Base-by-base conservation (phyloP, 148 eudicot genomes). In the Hydrangea macrophylla region DNA sequence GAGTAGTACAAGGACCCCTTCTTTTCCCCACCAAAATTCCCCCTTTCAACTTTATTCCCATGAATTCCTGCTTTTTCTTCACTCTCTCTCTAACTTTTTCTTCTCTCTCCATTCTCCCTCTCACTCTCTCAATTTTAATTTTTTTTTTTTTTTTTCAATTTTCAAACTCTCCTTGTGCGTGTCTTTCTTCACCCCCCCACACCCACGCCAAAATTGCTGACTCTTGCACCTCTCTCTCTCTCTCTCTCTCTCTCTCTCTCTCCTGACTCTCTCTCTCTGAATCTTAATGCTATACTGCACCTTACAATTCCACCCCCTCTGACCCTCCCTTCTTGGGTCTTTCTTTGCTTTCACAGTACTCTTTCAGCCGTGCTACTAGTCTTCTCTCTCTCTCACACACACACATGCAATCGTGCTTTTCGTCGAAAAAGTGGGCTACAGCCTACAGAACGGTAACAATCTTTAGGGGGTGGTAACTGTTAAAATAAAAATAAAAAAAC, bases 21-120 rank as follows among this genome's bases (percentile, higher is more conserved):
- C 84, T 83, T 85, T 83, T 88, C 68, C 88, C 86, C 20, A 79
- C 79, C 76, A 82, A 73, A 68, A 77, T 11, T 55, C 81, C 79
- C 73, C 69, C 73, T 78, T 78, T 79, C 80, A 85, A 79, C 88
- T 86, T 88, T 82, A 83, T 33, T 37, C 84, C 92, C 87, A 80
- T 68, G 58, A 82, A 80, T 79, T 78, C 83, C 74, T 79, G 79
- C 70, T 72, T 70, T 57, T 62, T 62, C 45, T 36, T 64, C 35
- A 56, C 73, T 32, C 58, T 64, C 68, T 75, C 68, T 36, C 73
- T 55, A 67, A 79, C 71, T 75, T 83, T 73, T 71, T 83, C 68
- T 40, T 66, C 83, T 75, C 74, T 61, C 58, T 61, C 37, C 25
- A 66, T 74, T 35, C 61, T 55, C 66, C 67, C 68, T 44, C 48